Evolutionary conservation across 202 grass and related monocot genomes (phyloP).

Genomic region (Brachypodium distachyon): DNA sequence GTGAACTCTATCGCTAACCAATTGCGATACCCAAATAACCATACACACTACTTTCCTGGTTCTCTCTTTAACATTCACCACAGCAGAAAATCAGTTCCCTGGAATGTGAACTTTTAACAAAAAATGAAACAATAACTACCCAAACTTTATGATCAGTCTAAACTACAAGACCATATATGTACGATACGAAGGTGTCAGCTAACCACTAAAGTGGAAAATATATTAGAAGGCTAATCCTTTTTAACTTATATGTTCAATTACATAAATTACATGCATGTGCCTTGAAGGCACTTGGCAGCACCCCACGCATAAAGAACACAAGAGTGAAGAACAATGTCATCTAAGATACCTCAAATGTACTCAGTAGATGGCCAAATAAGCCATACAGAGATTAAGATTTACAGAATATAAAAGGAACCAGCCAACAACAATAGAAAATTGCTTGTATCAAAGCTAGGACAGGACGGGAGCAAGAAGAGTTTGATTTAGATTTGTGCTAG

Average conservation of each 20-base stretch:
- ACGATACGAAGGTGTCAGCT: neutral
- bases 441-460: too few relatives aligned
- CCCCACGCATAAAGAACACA: neutral
- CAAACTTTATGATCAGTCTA: neutral
- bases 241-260: neutral
- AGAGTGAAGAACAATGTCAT: neutral
- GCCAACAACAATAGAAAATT: too few relatives aligned
- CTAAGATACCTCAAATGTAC: neutral
- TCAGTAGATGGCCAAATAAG: neutral
- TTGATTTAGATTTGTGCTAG: too few relatives aligned
- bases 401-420: too few relatives aligned
- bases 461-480: too few relatives aligned
- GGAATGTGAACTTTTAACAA: too few relatives aligned
- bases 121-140: too few relatives aligned
- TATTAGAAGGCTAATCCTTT: neutral
- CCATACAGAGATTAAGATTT: too few relatives aligned
- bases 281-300: neutral
- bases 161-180: neutral
- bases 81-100: too few relatives aligned
- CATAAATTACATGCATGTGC: neutral
- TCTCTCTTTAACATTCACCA: neutral
- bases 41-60: conserved; percentile 69
- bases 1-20: conserved; percentile 86
- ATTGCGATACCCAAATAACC: conserved; percentile 72
- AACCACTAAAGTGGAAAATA: neutral